These are phyloP conservation scores for Citrus mangshanensis DNA, from an alignment of 345 rosid species.

Conservation along the genomic window DNA sequence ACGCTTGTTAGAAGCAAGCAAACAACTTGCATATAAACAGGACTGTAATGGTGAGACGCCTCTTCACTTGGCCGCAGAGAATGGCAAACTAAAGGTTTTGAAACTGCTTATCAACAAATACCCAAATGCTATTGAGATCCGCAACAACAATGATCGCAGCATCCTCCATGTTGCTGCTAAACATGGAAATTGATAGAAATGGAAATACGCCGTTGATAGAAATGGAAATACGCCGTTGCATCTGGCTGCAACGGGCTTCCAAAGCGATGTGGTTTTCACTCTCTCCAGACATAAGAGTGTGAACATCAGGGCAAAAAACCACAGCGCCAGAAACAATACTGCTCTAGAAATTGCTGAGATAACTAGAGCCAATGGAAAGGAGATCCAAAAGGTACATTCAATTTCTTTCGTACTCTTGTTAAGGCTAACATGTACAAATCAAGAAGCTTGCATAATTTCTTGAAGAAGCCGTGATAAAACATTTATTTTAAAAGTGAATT, in stretches of 20 bases:
- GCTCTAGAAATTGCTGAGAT: not conserved
- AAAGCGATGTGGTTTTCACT: not conserved
- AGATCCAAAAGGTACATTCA: not conserved
- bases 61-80: not conserved
- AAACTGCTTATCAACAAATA: not conserved
- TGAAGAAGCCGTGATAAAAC: not conserved
- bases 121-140: not conserved
- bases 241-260: not conserved
- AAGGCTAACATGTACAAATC: not conserved
- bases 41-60: not conserved
- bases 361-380: not conserved
- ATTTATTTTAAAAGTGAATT: no score
- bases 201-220: no score
- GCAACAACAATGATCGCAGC: not conserved
- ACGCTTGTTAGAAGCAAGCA: not conserved
- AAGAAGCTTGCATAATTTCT: not conserved
- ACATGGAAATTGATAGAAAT: not conserved
- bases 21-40: not conserved
- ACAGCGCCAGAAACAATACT: not conserved
- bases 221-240: not conserved
- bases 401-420: no score
- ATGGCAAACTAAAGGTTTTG: not conserved
- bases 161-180: conserved; percentile 2
- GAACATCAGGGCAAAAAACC: not conserved
- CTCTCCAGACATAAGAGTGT: not conserved